Evolutionary conservation across 305 asterid species (phyloP).

Genomic region (Euphrasia arctica): DNA sequence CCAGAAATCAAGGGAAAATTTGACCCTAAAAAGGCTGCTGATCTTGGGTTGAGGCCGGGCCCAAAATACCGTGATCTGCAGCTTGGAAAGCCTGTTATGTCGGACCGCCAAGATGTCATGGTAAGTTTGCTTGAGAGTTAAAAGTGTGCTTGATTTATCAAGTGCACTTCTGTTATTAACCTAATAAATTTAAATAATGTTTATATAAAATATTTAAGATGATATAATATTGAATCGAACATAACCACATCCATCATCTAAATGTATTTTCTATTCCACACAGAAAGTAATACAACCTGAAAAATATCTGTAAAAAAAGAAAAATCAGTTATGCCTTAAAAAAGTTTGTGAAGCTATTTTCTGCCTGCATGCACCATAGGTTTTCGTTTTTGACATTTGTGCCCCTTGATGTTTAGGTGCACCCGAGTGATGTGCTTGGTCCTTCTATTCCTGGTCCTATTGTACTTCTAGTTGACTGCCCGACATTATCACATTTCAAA

Average conservation of each 20-base stretch:
- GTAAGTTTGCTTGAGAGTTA: constrained; percentile 27
- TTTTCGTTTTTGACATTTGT: not conserved
- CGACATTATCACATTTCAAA: constrained; percentile 60
- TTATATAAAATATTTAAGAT: not conserved
- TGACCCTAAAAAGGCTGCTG: constrained; percentile 66
- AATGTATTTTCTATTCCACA: not conserved
- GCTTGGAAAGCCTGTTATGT: constrained; percentile 68
- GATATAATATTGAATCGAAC: not conserved
- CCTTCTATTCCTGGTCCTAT: constrained; percentile 88
- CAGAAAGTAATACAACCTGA: not conserved
- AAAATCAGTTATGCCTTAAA: not conserved
- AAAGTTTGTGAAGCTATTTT: not conserved
- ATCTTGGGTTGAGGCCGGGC: constrained; percentile 83
- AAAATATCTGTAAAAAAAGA: not conserved
- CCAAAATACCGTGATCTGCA: constrained; percentile 75
- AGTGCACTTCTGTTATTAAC: no score
- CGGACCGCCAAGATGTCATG: constrained; percentile 60
- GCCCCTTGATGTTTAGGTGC: constrained; percentile 50
- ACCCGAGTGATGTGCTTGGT: constrained; percentile 79
- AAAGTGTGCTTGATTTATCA: not conserved
- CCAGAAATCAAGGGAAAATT: constrained; percentile 85
- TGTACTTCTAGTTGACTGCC: constrained; percentile 85
- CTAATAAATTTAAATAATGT: not conserved
- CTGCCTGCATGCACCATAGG: not conserved
- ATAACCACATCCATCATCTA: not conserved